Evolutionary conservation across 225 moss, liverwort and hornwort species (phyloP).

Genomic region (Antitrichia curtipendula): DNA sequence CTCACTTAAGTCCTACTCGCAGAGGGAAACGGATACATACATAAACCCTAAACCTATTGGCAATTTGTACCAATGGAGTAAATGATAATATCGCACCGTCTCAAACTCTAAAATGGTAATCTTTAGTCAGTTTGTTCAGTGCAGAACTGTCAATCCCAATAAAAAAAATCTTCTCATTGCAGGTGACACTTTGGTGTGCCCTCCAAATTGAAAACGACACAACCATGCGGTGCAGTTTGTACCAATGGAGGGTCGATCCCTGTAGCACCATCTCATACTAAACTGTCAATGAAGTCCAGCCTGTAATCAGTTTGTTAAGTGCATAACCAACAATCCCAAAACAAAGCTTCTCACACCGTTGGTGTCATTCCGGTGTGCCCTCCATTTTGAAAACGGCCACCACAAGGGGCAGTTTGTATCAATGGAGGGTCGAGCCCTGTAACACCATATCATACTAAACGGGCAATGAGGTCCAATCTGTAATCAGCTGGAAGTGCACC

Average conservation of each 20-base stretch:
- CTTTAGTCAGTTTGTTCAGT: not conserved
- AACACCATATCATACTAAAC: slow-evolving; percentile 7
- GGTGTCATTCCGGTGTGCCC: not conserved
- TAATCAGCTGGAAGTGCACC: slow-evolving; percentile 9
- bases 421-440: not conserved
- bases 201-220: not conserved
- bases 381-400: not conserved
- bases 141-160: not conserved
- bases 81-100: not conserved
- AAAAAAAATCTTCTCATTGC: not conserved
- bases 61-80: not conserved
- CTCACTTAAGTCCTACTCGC: not conserved
- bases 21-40: not conserved
- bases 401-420: not conserved
- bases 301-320: not conserved
- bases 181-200: not conserved
- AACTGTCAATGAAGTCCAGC: not conserved
- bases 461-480: not conserved
- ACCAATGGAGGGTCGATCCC: not conserved
- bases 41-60: not conserved
- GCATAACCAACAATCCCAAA: not conserved
- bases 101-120: not conserved
- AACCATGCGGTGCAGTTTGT: not conserved
- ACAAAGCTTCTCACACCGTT: not conserved
- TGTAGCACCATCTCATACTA: not conserved